Conservation (phyloP, 2,329 filamentous ascomycete genomes). For the Pseudocercospora vitis region DNA sequence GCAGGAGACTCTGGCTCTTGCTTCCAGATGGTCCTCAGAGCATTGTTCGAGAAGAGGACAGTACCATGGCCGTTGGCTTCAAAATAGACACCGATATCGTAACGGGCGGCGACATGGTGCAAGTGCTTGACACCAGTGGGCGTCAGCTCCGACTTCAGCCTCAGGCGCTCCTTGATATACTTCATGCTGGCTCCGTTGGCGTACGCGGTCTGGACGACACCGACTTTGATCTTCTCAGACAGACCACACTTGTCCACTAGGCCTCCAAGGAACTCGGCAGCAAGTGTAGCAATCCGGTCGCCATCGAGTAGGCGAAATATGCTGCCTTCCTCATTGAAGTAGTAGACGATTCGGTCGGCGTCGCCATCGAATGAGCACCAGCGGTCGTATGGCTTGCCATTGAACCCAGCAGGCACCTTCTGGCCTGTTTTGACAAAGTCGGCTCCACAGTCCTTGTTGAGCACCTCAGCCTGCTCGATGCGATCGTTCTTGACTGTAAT, state of each 20-base stretch:
- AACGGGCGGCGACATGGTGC: conserved; percentile 92
- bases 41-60: conserved; percentile 86
- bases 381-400: conserved; percentile 71
- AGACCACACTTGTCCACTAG: conserved; percentile 79
- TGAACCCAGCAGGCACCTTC: conserved; percentile 78
- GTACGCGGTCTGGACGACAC: conserved; percentile 95
- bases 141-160: conserved; percentile 88
- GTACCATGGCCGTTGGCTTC: conserved; percentile 98
- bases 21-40: conserved; percentile 73
- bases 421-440: conserved; percentile 98
- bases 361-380: conserved; percentile 93
- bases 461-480: conserved; percentile 80
- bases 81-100: conserved; percentile 96
- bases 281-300: conserved; percentile 92
- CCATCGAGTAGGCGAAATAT: conserved; percentile 92
- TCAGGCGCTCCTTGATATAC: conserved; percentile 84
- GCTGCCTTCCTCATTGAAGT: conserved; percentile 79
- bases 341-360: conserved; percentile 93
- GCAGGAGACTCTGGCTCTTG: conserved; percentile 86
- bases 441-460: conserved; percentile 90
- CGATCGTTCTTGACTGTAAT: conserved; percentile 91
- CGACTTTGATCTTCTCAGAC: conserved; percentile 77
- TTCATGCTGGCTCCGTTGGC: conserved; percentile 93
- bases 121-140: conserved; percentile 96
- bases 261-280: conserved; percentile 89